Evolutionary conservation across 2,329 filamentous ascomycete genomes (phyloP).

Genomic region (Apiospora malaysiana): DNA sequence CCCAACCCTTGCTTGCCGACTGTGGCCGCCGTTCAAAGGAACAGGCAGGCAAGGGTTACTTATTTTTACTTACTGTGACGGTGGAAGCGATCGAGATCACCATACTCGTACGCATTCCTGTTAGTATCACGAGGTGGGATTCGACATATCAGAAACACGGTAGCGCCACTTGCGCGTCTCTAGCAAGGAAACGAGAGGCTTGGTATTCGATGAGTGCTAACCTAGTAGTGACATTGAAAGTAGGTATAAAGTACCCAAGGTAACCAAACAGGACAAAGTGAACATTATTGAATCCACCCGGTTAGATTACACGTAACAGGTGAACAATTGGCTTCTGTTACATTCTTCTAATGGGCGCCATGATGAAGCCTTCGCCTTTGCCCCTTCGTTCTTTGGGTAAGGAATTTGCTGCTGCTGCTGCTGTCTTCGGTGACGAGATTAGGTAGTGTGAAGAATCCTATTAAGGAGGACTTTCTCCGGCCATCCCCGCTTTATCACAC

Average conservation of each 20-base stretch:
- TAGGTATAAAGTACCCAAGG: too few relatives aligned
- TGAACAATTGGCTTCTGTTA: background rate
- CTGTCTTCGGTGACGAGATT: background rate
- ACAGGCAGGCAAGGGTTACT: background rate
- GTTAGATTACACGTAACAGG: background rate
- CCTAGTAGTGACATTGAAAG: too few relatives aligned
- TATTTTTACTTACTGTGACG: too few relatives aligned
- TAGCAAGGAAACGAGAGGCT: background rate
- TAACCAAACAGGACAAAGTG: background rate
- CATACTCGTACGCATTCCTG: background rate
- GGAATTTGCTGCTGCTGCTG: background rate
- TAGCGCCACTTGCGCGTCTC: slow-evolving; percentile 7
- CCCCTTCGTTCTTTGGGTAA: background rate
- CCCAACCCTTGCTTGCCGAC: background rate
- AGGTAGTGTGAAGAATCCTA: background rate
- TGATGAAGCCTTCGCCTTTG: too few relatives aligned
- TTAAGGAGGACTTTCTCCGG: slow-evolving; percentile 5
- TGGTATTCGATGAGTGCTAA: background rate
- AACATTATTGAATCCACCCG: background rate
- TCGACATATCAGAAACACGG: slow-evolving; percentile 14
- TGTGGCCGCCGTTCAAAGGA: background rate
- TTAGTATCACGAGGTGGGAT: slow-evolving; percentile 14
- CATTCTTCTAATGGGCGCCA: too few relatives aligned
- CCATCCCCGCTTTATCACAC: background rate
- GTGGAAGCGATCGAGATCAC: slow-evolving; percentile 8